phyloP scores from a whole-genome alignment of 768 basidiomycete genomes.

The Tylopilus plumbeoviolaceoides region DNA sequence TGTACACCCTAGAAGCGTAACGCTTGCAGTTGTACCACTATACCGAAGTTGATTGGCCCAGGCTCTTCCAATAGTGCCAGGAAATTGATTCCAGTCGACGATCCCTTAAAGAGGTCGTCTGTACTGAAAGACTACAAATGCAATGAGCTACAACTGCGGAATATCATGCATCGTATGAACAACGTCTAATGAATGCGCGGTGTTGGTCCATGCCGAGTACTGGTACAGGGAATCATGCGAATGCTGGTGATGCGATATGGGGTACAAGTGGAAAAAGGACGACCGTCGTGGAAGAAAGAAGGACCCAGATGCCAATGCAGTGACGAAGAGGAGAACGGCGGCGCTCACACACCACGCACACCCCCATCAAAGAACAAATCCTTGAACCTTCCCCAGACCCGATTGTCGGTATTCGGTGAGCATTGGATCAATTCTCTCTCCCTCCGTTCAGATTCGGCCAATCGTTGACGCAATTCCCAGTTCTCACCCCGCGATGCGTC shows the following conservation, averaged over 20 bases:
- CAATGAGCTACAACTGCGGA: conserved; percentile 19
- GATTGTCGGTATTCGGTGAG: conserved; percentile 14
- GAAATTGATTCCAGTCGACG: conserved; percentile 5
- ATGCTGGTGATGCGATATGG: conserved; percentile 23
- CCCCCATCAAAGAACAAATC: conserved; percentile 26
- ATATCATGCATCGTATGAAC: conserved; percentile 17
- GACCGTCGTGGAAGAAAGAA: conserved; percentile 2
- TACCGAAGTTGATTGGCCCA: neutral
- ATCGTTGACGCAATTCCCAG: conserved; percentile 20
- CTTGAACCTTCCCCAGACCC: conserved; percentile 28
- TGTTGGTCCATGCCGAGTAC: conserved; percentile 23
- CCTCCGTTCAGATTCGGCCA: conserved; percentile 22
- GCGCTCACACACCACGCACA: conserved; percentile 19
- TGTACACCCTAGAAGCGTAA: conserved; percentile 15
- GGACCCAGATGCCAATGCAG: conserved; percentile 2
- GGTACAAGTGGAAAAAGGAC: conserved; percentile 4
- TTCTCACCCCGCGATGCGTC: conserved; percentile 20
- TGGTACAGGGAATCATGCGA: conserved; percentile 22
- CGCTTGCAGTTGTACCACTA: conserved; percentile 16
- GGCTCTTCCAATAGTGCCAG: neutral
- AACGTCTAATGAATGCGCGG: conserved; percentile 20
- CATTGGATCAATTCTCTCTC: conserved; percentile 15
- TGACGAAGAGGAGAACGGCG: conserved; percentile 3
- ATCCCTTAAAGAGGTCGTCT: conserved; percentile 4
- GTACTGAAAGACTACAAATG: conserved; percentile 14